These are phyloP conservation scores for Ceratocystis alfenasii DNA, from an alignment of 2,329 filamentous ascomycete species.

Conservation along the genomic window DNA sequence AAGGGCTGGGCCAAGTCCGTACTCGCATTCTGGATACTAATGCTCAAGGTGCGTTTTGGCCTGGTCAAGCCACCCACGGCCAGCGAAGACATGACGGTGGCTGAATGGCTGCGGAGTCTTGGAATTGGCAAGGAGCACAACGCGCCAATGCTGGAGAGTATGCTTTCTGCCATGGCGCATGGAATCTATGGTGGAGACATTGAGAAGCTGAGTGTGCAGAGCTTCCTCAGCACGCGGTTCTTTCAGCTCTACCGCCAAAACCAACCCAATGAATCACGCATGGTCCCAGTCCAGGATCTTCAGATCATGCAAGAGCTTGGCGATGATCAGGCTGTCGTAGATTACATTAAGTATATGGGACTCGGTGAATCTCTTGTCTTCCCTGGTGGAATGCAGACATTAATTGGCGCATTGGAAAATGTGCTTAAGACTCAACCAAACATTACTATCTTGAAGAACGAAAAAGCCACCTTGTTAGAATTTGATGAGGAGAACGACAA, in stretches of 20 bases:
- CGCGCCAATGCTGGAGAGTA: constrained; percentile 53
- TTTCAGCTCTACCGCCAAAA: constrained; percentile 23
- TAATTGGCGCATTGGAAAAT: constrained; percentile 36
- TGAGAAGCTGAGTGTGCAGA: constrained; percentile 62
- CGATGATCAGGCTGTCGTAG: constrained; percentile 26
- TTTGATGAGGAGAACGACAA: not conserved
- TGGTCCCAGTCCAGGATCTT: constrained; percentile 28
- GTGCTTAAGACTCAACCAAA: constrained; percentile 15
- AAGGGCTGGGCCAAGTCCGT: constrained; percentile 20
- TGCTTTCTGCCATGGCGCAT: constrained; percentile 60
- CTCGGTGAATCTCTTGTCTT: constrained; percentile 20
- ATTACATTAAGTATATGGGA: constrained; percentile 21
- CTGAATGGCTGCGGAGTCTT: constrained; percentile 30
- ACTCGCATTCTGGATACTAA: constrained; percentile 19
- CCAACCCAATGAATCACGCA: constrained; percentile 23
- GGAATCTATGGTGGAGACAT: constrained; percentile 90
- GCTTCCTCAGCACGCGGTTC: constrained; percentile 40
- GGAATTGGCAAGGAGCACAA: constrained; percentile 20
- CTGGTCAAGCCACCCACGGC: constrained; percentile 27
- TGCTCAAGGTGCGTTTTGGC: constrained; percentile 20
- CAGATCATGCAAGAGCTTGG: constrained; percentile 28
- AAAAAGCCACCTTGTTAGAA: constrained; percentile 23
- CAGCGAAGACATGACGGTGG: constrained; percentile 29
- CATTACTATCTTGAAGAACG: constrained; percentile 21
- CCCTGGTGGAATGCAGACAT: constrained; percentile 46